Base-by-base conservation (phyloP, 1,284 basidiomycete species). In the Caloboletus firmus region DNA sequence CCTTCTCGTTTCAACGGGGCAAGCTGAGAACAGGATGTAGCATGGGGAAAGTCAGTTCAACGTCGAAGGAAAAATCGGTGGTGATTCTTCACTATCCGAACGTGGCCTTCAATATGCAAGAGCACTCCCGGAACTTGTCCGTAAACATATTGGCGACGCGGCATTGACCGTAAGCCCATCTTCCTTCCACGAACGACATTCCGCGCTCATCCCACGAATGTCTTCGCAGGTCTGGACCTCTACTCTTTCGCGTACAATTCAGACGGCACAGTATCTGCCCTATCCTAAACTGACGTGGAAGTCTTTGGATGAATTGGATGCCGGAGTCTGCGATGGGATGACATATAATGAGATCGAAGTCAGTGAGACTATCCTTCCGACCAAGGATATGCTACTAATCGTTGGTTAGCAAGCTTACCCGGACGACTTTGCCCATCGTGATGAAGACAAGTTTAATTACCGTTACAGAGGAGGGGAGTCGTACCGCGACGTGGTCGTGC, bases 371-470 rank as follows among this genome's bases (percentile, higher is more conserved):
- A 15, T 30, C 26, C 13, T 30, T 41, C 10, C 1, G 10, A 37
- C 9, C 20, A 12, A 40, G 9, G 18, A 17, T 47, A 37, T 20
- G 3, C 15, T 24, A 18, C 39, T 59, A 3, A 63, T 40, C 24
- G 26, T 51, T 30, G 22, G 26, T 46, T 48, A 95, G 90, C 83
- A 87, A 78, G 87, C 87, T 48, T 99, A 98, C 69, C 97, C 97
- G 0, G 97, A 99, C 61, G 97, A 99, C 72, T 98, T 96, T 69
- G 95, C 94, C n/a, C 94, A 93, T 67, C 85, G 97, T 26, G 97
- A 99, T 67, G 95, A 99, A 52, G 97, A 99, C 78, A 99, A 99
- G 74, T 99, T 98, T 76, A 99, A 99, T 75, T 99, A 99, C 71
- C 86, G 97, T 24, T 98, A 98, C 74, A 81, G 93, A 67, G 91